Evolutionary conservation across 2,329 filamentous ascomycete species (phyloP).

Genomic region (Xenoacremonium recifei): DNA sequence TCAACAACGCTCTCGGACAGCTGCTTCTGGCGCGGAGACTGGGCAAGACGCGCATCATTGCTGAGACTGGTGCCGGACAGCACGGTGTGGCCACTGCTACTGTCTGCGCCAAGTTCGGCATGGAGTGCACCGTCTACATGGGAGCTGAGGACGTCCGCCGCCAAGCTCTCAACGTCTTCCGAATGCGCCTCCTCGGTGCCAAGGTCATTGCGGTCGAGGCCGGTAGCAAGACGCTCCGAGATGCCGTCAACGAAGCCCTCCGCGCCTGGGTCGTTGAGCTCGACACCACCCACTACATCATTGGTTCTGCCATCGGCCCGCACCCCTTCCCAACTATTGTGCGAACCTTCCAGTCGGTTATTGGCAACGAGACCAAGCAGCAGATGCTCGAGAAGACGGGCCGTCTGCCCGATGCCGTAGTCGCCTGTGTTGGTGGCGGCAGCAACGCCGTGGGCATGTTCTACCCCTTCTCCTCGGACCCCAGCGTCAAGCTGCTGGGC

Average conservation of each 20-base stretch:
- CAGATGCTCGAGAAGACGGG: constrained; percentile 84
- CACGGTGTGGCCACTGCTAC: constrained; percentile 98
- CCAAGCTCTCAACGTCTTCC: constrained; percentile 96
- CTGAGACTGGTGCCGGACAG: constrained; percentile 95
- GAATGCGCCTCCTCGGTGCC: constrained; percentile 93
- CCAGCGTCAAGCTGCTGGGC: constrained; percentile 81
- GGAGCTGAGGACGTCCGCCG: constrained; percentile 95
- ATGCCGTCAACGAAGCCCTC: constrained; percentile 93
- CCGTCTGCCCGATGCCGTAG: constrained; percentile 91
- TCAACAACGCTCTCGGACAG: constrained; percentile 97
- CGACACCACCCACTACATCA: constrained; percentile 95
- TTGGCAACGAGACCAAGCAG: constrained; percentile 89
- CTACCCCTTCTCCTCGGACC: constrained; percentile 88
- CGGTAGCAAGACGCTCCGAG: constrained; percentile 77
- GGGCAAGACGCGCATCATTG: constrained; percentile 96
- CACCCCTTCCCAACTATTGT: constrained; percentile 98
- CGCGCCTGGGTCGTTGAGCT: constrained; percentile 92
- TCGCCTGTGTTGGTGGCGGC: constrained; percentile 94
- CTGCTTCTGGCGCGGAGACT: constrained; percentile 80
- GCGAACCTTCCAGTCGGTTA: constrained; percentile 94
- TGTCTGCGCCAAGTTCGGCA: constrained; percentile 95
- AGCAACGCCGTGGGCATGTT: constrained; percentile 98
- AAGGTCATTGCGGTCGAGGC: constrained; percentile 91
- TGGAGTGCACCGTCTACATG: constrained; percentile 99
- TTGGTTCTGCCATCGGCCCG: constrained; percentile 94